Conservation (phyloP, 768 basidiomycete species). For the Rhodotorula taiwanensis region DNA sequence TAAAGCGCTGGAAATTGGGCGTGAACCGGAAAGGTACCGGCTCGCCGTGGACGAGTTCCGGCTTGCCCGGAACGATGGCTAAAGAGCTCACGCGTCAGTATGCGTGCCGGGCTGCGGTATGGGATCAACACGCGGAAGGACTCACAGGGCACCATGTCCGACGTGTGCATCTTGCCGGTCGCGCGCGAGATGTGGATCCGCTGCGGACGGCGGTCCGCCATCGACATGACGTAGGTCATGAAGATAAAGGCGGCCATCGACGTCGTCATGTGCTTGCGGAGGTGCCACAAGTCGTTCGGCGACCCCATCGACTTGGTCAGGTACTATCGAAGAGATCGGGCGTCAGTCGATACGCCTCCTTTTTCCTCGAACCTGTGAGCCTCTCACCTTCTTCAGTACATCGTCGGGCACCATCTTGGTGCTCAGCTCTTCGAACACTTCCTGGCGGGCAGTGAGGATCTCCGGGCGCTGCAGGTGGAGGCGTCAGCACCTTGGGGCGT, state of each 20-base stretch:
- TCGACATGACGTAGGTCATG: constrained; percentile 79
- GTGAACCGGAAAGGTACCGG: constrained; percentile 94
- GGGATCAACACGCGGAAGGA: too few species aligned
- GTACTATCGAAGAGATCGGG: constrained; percentile 55
- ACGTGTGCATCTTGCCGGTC: constrained; percentile 85
- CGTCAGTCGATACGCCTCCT: neutral
- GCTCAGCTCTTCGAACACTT: constrained; percentile 79
- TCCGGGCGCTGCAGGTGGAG: constrained; percentile 51
- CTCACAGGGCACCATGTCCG: constrained; percentile 78
- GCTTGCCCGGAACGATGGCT: constrained; percentile 47
- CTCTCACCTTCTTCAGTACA: constrained; percentile 68
- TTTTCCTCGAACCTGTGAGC: neutral
- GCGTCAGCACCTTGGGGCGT: neutral
- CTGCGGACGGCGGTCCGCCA: constrained; percentile 72
- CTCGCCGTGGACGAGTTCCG: constrained; percentile 70
- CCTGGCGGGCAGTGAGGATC: constrained; percentile 53
- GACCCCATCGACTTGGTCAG: constrained; percentile 78
- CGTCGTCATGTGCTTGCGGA: constrained; percentile 91
- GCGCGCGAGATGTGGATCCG: constrained; percentile 84
- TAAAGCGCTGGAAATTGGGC: constrained; percentile 88
- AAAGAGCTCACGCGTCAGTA: neutral
- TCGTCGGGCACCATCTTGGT: constrained; percentile 84
- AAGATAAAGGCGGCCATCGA: constrained; percentile 84
- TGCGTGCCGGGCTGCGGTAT: too few species aligned
- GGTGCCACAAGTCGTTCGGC: constrained; percentile 83